Evolutionary conservation across 176 grass and related monocot genomes (phyloP), one percentile per base, ranked within the genome.

Genomic region (barley (Hordeum vulgare)): DNA sequence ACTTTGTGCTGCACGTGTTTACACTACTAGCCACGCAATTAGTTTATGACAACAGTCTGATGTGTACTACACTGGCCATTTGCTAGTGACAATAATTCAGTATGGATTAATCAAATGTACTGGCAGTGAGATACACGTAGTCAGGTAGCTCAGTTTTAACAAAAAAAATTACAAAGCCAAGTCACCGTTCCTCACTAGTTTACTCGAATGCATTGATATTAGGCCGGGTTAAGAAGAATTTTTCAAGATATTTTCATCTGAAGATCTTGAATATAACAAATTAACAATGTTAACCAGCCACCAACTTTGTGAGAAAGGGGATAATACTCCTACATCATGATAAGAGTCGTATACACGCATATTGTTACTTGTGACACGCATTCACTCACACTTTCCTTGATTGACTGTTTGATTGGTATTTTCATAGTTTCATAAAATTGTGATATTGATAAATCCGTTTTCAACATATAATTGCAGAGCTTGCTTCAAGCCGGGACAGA

Each of bases 401-500:
- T n/a, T 76, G 10, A 35, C 24, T 39, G 33, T 47, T 47, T 4
- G 13, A 2, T 1, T 8, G 12, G 0, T 47, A 17, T 75, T 28
- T 75, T 28, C 14, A 4, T 74, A 5, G n/a, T 2, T 63, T 14
- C 13, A 14, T 13, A 56, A 5, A 34, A 11, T 29, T 53, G 15
- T 41, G 14, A 24, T 49, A 66, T 21, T 62, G 4, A 26, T 5
- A 31, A 24, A 39, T 6, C 0, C 25, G n/a, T 40, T 34, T 47
- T 24, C 13, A 33, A 26, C 21, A 49, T 68, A 6, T 74, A n/a
- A 25, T 23, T 49, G 2, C 26, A 94, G 89, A 86, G 85, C 12
- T 31, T 91, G n/a, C 62, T 91, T 1, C 69, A 84, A 49, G 90
- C 28, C 11, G 90, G 87, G 11, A 88, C 78, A 0, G 93, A 94